Evolutionary conservation across 2,329 filamentous ascomycete species (phyloP), one percentile per base, ranked within the genome.

Genomic region (Alternaria hordeiaustralica): DNA sequence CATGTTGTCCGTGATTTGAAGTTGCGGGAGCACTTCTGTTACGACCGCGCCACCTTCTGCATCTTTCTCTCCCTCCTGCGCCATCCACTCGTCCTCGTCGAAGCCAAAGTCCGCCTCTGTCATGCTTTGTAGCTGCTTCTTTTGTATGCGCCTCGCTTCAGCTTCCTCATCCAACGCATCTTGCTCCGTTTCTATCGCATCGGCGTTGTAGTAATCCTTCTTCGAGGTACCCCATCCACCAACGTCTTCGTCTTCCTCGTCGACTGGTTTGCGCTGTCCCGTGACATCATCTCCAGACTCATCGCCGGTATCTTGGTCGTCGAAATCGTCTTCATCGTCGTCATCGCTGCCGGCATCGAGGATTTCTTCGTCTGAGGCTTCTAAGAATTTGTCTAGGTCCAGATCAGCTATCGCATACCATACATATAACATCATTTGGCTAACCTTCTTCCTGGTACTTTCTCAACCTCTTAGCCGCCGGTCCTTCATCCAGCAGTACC

Each of bases 181-280:
- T 64, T 88, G 87, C 73, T 91, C 89, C 2, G 88, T 90, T 73
- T 90, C 88, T 61, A 90, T 89, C 10, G 83, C 83, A 79, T 99
- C 95, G 70, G 93, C 92, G 82, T 97, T 88, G 81, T 99, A 99
- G 82, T 97, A 97, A 72, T 97, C 95, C 65, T 91, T 91, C 78
- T 89, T 95, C 3, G 92, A 94, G 5, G 91, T 87, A 28, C 95
- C 96, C 94, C 96, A 98, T 77, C 90, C 94, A 45, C 88, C 89
- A 55, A 89, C 79, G 8, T 87, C 86, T 26, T 87, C 85, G 5
- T 87, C 86, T 23, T 86, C 85, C 7, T 86, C 86, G 18, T 86
- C 87, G 4, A 84, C 57, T 76, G 75, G 26, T 71, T 62, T 77
- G 11, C 77, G 66, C 56, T 73, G 62, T 55, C 61, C 61, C 50